These are phyloP conservation scores for Noccaea caerulescens DNA, from an alignment of 345 rosid species.

Conservation along the genomic window DNA sequence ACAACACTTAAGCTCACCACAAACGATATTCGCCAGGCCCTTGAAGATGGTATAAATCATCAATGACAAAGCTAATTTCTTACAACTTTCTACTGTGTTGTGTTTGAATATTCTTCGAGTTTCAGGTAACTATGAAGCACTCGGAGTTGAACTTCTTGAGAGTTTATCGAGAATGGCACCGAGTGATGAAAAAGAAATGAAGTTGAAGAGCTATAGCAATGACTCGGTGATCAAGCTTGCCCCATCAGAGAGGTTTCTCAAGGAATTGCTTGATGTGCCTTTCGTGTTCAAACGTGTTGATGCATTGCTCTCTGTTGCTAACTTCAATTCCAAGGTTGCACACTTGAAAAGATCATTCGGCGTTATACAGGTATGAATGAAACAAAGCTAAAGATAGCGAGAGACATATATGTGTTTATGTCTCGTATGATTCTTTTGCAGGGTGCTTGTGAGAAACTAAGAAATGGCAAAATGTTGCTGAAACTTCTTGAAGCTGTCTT, in stretches of 20 bases:
- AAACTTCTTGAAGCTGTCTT: constrained; percentile 73
- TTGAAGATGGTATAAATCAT: constrained; percentile 66
- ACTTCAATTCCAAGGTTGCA: constrained; percentile 16
- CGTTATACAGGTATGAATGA: constrained; percentile 29
- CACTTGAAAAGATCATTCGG: constrained; percentile 24
- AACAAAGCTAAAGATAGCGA: background rate
- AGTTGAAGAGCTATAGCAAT: constrained; percentile 68
- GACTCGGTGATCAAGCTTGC: constrained; percentile 59
- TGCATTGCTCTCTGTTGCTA: constrained; percentile 35
- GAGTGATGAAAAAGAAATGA: constrained; percentile 81
- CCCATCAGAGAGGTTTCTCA: constrained; percentile 45
- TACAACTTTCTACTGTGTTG: background rate
- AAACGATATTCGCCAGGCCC: constrained; percentile 76
- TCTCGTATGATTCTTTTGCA: constrained; percentile 42
- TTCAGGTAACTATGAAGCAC: constrained; percentile 74
- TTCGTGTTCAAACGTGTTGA: constrained; percentile 32
- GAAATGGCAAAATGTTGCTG: constrained; percentile 62
- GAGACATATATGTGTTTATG: background rate
- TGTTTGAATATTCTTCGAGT: background rate
- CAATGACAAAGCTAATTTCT: background rate
- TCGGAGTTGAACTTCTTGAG: constrained; percentile 91
- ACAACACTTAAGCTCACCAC: constrained; percentile 79
- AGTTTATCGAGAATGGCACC: constrained; percentile 83
- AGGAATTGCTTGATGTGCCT: constrained; percentile 42
- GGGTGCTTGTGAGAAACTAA: constrained; percentile 68